Evolutionary conservation across 148 eudicot species (phyloP).

Genomic region (Rhododendron vialii): DNA sequence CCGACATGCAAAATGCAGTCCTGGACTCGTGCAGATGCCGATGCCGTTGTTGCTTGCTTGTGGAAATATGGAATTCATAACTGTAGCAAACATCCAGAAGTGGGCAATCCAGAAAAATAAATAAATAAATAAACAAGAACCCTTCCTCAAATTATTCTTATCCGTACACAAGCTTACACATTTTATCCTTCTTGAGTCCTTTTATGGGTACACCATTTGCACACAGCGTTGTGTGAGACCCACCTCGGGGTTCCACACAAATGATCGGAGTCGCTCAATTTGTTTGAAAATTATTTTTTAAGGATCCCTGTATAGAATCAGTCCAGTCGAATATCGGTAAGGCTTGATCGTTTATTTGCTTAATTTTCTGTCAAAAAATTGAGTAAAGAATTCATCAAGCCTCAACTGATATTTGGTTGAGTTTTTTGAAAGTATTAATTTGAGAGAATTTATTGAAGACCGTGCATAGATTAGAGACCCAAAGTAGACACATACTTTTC

Average conservation of each 20-base stretch:
- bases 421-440: too few species aligned
- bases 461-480: not conserved
- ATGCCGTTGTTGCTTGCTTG: not conserved
- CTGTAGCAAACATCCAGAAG: not conserved
- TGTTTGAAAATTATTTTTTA: too few species aligned
- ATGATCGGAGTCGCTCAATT: too few species aligned
- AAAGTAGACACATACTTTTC: not conserved
- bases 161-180: not conserved
- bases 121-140: not conserved
- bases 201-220: not conserved
- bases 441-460: too few species aligned
- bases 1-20: not conserved
- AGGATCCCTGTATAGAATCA: too few species aligned
- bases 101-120: not conserved
- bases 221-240: not conserved
- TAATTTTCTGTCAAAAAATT: too few species aligned
- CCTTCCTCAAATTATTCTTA: not conserved
- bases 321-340: too few species aligned
- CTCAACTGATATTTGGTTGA: too few species aligned
- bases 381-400: too few species aligned
- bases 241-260: not conserved
- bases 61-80: not conserved
- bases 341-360: too few species aligned
- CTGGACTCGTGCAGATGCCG: not conserved
- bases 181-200: not conserved